Conservation (phyloP, 2,329 filamentous ascomycete genomes). For the Tolypocladium sp. region DNA sequence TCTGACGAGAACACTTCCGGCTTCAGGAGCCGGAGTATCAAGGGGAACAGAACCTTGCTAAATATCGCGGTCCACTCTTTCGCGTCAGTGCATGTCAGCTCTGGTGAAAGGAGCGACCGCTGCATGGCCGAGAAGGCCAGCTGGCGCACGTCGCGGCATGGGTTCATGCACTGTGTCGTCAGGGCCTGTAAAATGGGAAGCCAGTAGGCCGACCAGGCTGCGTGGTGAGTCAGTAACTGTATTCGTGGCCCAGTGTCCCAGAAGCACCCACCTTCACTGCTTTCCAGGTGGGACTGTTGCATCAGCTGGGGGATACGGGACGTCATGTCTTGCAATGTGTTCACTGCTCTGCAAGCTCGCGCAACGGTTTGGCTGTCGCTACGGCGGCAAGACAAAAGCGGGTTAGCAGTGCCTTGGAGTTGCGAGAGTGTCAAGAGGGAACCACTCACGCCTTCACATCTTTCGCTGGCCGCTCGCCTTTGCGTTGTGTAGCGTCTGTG, state of each 20-base stretch:
- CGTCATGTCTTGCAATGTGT: slow-evolving; percentile 74
- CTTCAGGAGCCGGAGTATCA: slow-evolving; percentile 80
- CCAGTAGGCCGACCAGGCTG: slow-evolving; percentile 97
- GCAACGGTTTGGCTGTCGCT: slow-evolving; percentile 48
- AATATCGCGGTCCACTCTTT: slow-evolving; percentile 95
- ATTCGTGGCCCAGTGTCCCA: neutral
- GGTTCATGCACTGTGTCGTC: slow-evolving; percentile 85
- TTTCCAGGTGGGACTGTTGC: slow-evolving; percentile 85
- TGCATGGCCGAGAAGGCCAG: slow-evolving; percentile 82
- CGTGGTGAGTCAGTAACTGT: neutral
- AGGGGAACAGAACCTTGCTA: slow-evolving; percentile 82
- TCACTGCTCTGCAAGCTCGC: slow-evolving; percentile 72
- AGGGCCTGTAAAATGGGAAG: slow-evolving; percentile 85
- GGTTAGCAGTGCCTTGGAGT: neutral
- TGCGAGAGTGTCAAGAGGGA: neutral
- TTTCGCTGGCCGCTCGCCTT: slow-evolving; percentile 16
- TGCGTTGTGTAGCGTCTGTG: slow-evolving; percentile 40
- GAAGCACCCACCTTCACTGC: slow-evolving; percentile 56
- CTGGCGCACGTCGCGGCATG: slow-evolving; percentile 85
- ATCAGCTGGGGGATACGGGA: slow-evolving; percentile 77
- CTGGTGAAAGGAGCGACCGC: slow-evolving; percentile 73
- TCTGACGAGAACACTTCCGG: slow-evolving; percentile 92
- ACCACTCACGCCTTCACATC: slow-evolving; percentile 16
- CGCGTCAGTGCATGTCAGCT: slow-evolving; percentile 74
- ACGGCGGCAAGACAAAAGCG: neutral